Percentiles rank a stretch among this genome's conserved stretches.
These are phyloP conservation scores for Colletotrichum musae DNA, from an alignment of 2,329 filamentous ascomycete genomes.

Conservation along the genomic window DNA sequence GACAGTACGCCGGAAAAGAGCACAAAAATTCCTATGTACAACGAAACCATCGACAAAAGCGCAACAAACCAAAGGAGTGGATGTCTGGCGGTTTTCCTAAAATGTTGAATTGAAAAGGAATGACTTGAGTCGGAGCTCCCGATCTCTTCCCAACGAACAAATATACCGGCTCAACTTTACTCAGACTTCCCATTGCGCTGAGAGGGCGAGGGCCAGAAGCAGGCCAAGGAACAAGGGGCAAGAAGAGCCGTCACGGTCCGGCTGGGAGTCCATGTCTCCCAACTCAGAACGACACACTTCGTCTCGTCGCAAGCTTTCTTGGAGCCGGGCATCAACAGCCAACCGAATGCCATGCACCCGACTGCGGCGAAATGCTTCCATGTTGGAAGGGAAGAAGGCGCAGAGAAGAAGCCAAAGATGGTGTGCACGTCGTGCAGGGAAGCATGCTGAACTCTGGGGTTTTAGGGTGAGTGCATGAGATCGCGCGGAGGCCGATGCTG, in stretches of 20 bases:
- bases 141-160: constrained; percentile 1
- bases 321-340: not conserved
- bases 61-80: constrained; percentile 5
- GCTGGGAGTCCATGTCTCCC: constrained; percentile 10
- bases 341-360: constrained; percentile 1
- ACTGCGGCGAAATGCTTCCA: not conserved
- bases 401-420: constrained; percentile 7
- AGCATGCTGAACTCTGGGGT: constrained; percentile 20
- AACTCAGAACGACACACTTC: not conserved
- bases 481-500: constrained; percentile 29
- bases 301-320: not conserved
- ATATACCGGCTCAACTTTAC: constrained; percentile 22
- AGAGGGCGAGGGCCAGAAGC: constrained; percentile 18
- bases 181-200: constrained; percentile 25
- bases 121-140: constrained; percentile 4
- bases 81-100: not conserved
- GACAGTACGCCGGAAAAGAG: constrained; percentile 18
- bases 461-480: constrained; percentile 20
- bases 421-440: constrained; percentile 13
- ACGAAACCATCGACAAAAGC: constrained; percentile 6
- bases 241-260: constrained; percentile 34
- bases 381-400: constrained; percentile 17
- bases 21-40: constrained; percentile 11
- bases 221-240: constrained; percentile 22
- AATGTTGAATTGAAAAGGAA: not conserved